These are phyloP conservation scores for Prinsepia uniflora DNA, from an alignment of 306 rosid species.

Conservation along the genomic window DNA sequence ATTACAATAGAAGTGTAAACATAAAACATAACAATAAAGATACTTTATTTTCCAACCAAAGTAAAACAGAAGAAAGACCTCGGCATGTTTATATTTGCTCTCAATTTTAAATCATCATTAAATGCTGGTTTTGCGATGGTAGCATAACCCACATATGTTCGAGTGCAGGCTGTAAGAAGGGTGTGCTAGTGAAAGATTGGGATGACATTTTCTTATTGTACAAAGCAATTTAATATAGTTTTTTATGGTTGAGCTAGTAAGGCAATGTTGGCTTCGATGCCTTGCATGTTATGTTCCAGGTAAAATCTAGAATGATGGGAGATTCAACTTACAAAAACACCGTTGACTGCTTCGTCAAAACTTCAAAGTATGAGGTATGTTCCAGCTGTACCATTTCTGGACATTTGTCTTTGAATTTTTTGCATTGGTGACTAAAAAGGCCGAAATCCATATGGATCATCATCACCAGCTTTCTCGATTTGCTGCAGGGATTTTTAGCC, in stretches of 20 bases:
- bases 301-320: conserved; percentile 99
- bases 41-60: background rate
- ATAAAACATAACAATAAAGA: background rate
- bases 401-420: background rate
- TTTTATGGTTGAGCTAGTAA: conserved; percentile 29
- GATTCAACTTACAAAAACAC: conserved; percentile 86
- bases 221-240: conserved; percentile 27
- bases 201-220: conserved; percentile 22
- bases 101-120: background rate
- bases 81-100: background rate
- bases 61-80: background rate
- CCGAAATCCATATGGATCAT: background rate
- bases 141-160: conserved; percentile 12
- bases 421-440: background rate
- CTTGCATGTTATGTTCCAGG: conserved; percentile 49
- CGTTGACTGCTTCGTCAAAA: conserved; percentile 83
- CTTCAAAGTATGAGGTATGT: conserved; percentile 74
- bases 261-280: conserved; percentile 29
- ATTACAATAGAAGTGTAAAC: background rate
- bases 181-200: conserved; percentile 28
- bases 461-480: conserved; percentile 3
- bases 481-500: conserved; percentile 84
- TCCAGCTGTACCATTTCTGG: background rate
- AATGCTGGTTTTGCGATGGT: conserved; percentile 12
- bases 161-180: conserved; percentile 25